Percentiles rank a stretch among this genome's conserved stretches.
phyloP scores from a whole-genome alignment of 208 protist genomes.

The Balamuthia mandrillaris region DNA sequence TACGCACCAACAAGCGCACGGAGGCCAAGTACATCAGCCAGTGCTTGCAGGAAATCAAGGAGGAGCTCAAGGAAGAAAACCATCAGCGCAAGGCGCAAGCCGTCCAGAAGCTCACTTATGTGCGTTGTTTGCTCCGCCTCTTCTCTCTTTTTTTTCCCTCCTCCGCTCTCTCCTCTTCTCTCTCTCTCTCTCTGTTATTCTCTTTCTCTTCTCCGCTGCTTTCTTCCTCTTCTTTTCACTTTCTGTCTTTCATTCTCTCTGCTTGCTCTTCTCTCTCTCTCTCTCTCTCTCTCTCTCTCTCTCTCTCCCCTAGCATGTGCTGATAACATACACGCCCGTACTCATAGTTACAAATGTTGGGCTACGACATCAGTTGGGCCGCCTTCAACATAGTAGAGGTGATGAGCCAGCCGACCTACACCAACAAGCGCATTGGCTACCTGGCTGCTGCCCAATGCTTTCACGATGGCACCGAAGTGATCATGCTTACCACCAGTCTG shows the following conservation, averaged over 20 bases:
- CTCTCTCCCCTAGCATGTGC: neutral
- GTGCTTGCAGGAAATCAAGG: constrained; percentile 87
- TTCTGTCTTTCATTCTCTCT: neutral
- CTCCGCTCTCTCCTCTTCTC: neutral
- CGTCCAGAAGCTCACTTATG: constrained; percentile 94
- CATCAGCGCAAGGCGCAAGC: constrained; percentile 86
- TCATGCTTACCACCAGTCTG: constrained; percentile 92
- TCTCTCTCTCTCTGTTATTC: neutral
- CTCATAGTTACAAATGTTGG: constrained; percentile 91
- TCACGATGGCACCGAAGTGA: constrained; percentile 89
- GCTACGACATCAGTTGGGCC: constrained; percentile 92
- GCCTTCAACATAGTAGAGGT: constrained; percentile 94
- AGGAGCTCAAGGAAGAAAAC: constrained; percentile 84
- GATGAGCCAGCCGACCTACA: constrained; percentile 85
- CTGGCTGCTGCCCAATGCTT: constrained; percentile 91
- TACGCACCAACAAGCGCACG: constrained; percentile 82
- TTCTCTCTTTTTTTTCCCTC: neutral
- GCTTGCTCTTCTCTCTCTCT: neutral
- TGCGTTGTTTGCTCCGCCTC: constrained; percentile 41
- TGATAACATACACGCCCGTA: neutral
- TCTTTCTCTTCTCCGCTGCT: neutral
- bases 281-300: neutral
- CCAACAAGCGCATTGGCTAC: constrained; percentile 80
- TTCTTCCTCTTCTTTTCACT: neutral
- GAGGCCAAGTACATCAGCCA: constrained; percentile 84